These are phyloP conservation scores for Fusarium sp. DNA, from an alignment of 2,329 filamentous ascomycete species.

Conservation along the genomic window DNA sequence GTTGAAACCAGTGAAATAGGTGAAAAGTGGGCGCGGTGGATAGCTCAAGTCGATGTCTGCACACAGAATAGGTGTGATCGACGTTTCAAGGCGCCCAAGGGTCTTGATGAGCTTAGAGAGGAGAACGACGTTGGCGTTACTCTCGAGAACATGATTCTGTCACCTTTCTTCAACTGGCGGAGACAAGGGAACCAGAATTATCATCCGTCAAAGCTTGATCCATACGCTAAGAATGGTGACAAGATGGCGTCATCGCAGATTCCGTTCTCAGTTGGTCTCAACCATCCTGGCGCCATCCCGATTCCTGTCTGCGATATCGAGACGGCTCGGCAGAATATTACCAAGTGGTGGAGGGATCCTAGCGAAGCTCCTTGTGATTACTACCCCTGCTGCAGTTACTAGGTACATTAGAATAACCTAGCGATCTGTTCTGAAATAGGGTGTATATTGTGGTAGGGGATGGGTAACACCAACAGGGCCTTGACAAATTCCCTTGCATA, in stretches of 20 bases:
- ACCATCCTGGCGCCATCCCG: background rate
- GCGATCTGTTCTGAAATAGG: background rate
- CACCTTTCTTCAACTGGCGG: background rate
- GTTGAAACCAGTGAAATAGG: background rate
- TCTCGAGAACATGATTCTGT: background rate
- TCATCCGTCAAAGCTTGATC: background rate
- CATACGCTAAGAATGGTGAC: background rate
- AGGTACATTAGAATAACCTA: background rate
- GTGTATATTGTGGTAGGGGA: background rate
- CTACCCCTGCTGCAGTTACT: background rate
- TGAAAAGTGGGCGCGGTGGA: background rate
- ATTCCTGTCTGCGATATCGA: background rate
- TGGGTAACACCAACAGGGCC: background rate
- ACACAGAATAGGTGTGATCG: background rate
- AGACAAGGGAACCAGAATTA: background rate
- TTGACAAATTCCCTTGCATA: background rate
- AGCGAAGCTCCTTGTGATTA: background rate
- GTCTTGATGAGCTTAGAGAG: background rate
- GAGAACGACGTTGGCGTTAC: background rate
- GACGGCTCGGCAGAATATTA: background rate
- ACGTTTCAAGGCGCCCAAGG: background rate
- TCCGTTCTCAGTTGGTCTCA: background rate
- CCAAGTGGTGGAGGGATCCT: background rate
- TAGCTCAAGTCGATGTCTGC: background rate
- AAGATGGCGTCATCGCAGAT: background rate